Conservation (phyloP, 2,329 filamentous ascomycete species). For the Juglanconis juglandina region DNA sequence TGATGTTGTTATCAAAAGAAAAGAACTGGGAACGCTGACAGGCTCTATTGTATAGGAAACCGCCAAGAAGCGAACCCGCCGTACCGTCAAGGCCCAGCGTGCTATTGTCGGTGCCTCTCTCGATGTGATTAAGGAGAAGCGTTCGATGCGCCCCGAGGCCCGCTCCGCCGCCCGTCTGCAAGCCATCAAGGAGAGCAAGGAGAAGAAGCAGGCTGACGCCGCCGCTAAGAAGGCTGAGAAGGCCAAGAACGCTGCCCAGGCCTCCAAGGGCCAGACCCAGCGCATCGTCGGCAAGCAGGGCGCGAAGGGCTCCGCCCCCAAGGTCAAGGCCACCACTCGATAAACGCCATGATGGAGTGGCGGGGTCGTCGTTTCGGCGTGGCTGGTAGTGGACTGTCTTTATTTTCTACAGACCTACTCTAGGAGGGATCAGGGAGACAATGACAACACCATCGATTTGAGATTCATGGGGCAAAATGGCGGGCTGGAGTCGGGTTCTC, state of each 20-base stretch:
- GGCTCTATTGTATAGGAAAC: slow-evolving; percentile 69
- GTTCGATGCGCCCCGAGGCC: slow-evolving; percentile 89
- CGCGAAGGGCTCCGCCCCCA: slow-evolving; percentile 82
- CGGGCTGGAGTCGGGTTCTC: slow-evolving; percentile 21
- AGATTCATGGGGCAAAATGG: slow-evolving; percentile 16
- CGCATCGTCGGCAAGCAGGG: slow-evolving; percentile 96
- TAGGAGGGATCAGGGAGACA: background rate
- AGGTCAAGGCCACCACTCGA: slow-evolving; percentile 83
- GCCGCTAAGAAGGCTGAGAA: slow-evolving; percentile 98
- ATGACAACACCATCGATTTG: slow-evolving; percentile 11
- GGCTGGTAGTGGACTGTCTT: slow-evolving; percentile 13
- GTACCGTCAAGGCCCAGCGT: slow-evolving; percentile 97
- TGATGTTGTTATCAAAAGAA: background rate
- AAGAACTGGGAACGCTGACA: slow-evolving; percentile 33
- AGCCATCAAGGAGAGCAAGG: slow-evolving; percentile 97
- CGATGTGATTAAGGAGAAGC: slow-evolving; percentile 99
- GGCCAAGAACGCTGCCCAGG: slow-evolving; percentile 79
- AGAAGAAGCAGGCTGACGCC: slow-evolving; percentile 87
- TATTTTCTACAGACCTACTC: slow-evolving; percentile 7
- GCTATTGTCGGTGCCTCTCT: slow-evolving; percentile 98
- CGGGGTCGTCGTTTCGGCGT: slow-evolving; percentile 5
- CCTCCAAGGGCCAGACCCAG: slow-evolving; percentile 72
- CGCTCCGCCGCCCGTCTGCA: slow-evolving; percentile 83
- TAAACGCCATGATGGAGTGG: slow-evolving; percentile 45
- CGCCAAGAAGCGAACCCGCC: slow-evolving; percentile 98